Percentiles rank a stretch among this genome's conserved stretches.
phyloP scores from a whole-genome alignment of 106 monocot species.

The Dendrobium chrysotoxum region DNA sequence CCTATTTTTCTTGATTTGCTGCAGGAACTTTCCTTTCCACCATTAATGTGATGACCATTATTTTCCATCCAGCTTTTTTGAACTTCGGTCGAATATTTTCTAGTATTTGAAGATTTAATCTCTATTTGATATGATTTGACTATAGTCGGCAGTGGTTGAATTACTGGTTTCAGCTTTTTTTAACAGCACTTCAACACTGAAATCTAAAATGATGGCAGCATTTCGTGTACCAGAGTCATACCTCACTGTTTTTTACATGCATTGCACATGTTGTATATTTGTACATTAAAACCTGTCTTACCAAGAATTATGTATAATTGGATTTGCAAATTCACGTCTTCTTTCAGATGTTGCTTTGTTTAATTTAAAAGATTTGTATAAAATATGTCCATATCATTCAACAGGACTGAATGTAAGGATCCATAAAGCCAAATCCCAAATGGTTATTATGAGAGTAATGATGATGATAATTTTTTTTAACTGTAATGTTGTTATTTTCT shows the following conservation, averaged over 20 bases:
- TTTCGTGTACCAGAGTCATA: neutral
- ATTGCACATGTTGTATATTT: neutral
- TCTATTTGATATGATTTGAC: neutral
- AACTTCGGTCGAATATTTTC: neutral
- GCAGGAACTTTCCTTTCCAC: neutral
- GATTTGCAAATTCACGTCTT: neutral
- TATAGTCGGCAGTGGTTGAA: neutral
- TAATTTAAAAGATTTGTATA: neutral
- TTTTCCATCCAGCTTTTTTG: neutral
- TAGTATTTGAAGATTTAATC: neutral
- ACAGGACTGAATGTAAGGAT: neutral
- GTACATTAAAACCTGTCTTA: neutral
- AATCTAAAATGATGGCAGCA: neutral
- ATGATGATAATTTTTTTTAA: neutral
- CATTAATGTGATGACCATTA: neutral
- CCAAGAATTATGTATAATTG: neutral
- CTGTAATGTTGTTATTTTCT: neutral
- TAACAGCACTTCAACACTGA: neutral
- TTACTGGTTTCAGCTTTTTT: neutral
- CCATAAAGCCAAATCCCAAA: neutral
- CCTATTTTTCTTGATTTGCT: neutral
- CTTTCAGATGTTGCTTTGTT: neutral
- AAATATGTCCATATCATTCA: neutral
- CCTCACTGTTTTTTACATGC: neutral
- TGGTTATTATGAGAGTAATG: neutral